Base-by-base conservation (phyloP, 2,329 filamentous ascomycete species). In the Paecilomyces fulvus region DNA sequence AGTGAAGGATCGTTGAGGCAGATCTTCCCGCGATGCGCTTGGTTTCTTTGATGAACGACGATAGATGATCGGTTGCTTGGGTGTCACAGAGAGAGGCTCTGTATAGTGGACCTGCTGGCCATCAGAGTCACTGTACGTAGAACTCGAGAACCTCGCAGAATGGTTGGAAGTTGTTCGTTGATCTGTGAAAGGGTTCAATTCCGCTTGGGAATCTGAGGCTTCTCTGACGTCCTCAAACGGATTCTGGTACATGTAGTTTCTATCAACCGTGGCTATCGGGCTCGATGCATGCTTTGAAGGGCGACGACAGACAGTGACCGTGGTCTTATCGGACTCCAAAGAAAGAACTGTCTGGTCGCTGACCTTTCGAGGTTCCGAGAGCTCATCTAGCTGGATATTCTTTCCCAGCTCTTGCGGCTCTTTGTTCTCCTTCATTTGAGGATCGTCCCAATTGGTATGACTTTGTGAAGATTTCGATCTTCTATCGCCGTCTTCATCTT, bases 341-440 rank as follows among this genome's bases (percentile, higher is more conserved):
- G 72, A 73, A 17, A 63, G 53, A 0, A 64, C 58, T 1, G 65
- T 71, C 50, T 68, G 65, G 49, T 66, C 65, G 57, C 72, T 74
- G 33, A 66, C 62, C 48, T 69, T 69, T 11, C 71, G 67, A 9
- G 57, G 37, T 23, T 65, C 60, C n/a, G 37, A 17, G 1, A 20
- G 21, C n/a, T 58, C 52, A 23, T 52, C 54, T 8, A 55, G n/a
- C 12, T 58, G 55, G 11, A 46, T 53, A 28, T 49, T 55, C 46
- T 7, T 17, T 6, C 30, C 25, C 10, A 14, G 4, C 1, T 7
- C 12, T 20, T 49, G 21, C 25, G 14, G 30, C 10, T n/a, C 50
- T 11, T 21, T 20, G 5, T 30, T 21, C 25, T n/a, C 50, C 14
- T 25, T 17, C 28, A n/a, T 12, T 20, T 21, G 21, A 10, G 23